Conservation (phyloP, 306 rosid genomes). For the Quercus cerris region DNA sequence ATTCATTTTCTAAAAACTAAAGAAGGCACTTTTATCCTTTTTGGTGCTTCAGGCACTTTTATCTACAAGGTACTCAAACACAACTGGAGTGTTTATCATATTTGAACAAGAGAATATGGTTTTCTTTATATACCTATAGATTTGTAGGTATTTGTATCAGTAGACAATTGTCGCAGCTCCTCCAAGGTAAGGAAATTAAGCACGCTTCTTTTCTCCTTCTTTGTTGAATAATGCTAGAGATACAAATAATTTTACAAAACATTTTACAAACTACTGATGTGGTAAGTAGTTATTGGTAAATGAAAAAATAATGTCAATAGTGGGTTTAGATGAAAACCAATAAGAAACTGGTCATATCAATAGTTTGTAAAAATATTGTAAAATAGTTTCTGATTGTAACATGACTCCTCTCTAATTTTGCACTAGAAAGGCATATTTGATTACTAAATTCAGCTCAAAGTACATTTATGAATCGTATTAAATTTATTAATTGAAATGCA, state of each 20-base stretch:
- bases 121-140: slow-evolving; percentile 59
- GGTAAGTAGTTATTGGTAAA: too few species aligned
- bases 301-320: too few species aligned
- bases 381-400: rapidly evolving
- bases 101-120: not conserved
- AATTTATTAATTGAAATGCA: not conserved
- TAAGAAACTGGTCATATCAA: too few species aligned
- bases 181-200: slow-evolving; percentile 68
- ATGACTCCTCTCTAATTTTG: slow-evolving; percentile 65
- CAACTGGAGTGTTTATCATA: not conserved
- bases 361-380: too few species aligned
- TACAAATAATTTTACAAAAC: too few species aligned
- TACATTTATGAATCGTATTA: not conserved
- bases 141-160: slow-evolving; percentile 79
- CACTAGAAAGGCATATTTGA: slow-evolving; percentile 45
- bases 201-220: slow-evolving; percentile 92
- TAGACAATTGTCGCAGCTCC: slow-evolving; percentile 77
- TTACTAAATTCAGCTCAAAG: not conserved
- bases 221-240: slow-evolving; percentile 26
- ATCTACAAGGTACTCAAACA: not conserved
- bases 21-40: not conserved
- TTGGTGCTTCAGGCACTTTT: not conserved
- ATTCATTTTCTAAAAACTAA: not conserved
- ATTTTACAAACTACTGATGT: too few species aligned
- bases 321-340: too few species aligned